Evolutionary conservation across 2,329 filamentous ascomycete genomes (phyloP).

Genomic region (Aspergillus sp.): DNA sequence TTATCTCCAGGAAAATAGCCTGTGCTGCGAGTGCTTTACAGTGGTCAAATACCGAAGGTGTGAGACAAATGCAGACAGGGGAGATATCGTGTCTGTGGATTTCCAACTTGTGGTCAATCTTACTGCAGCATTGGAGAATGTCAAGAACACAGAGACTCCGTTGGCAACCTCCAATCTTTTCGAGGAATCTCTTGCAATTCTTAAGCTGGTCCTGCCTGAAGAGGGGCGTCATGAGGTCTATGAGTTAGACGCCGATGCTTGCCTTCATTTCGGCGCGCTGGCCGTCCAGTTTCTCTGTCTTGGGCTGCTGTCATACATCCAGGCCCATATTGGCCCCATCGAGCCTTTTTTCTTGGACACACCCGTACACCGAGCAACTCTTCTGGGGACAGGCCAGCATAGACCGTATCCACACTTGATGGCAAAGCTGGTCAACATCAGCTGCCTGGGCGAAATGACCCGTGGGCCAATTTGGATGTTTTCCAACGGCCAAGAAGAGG

Average conservation of each 20-base stretch:
- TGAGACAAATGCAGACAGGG: not conserved
- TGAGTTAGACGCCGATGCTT: not conserved
- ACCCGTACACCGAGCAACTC: too few species aligned
- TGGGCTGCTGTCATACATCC: not conserved
- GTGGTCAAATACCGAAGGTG: not conserved
- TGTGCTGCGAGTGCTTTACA: not conserved
- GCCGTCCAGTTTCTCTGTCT: not conserved
- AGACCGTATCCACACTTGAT: not conserved
- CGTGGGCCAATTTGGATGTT: not conserved
- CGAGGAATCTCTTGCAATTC: not conserved
- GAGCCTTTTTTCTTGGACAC: not conserved
- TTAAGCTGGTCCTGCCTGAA: not conserved
- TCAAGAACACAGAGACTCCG: too few species aligned
- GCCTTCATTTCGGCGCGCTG: not conserved
- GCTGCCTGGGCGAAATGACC: not conserved
- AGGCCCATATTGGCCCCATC: not conserved
- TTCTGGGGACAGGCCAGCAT: too few species aligned
- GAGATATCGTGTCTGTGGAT: not conserved
- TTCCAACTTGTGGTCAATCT: not conserved
- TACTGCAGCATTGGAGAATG: not conserved
- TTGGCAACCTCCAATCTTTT: not conserved
- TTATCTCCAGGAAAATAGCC: not conserved
- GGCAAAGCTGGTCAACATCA: not conserved
- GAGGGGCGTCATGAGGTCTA: not conserved
- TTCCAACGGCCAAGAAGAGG: not conserved